A percentile compares a stretch with the other conserved stretches of the same genome.
phyloP scores from a whole-genome alignment of 768 basidiomycete species.

The Tylopilus subfusipes region DNA sequence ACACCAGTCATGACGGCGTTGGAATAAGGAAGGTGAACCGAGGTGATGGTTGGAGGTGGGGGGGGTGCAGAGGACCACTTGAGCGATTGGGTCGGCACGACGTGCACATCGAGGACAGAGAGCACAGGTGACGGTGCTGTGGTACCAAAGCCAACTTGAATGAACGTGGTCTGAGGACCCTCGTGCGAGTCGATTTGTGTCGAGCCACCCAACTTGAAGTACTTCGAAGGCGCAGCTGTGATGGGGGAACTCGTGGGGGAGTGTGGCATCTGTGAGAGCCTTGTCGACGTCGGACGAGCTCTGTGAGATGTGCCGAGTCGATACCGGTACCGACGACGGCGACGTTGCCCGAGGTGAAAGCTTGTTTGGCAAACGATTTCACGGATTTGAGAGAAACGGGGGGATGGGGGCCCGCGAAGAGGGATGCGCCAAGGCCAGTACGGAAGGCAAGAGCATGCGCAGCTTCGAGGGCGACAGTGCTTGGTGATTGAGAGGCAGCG shows the following conservation, averaged over 20 bases:
- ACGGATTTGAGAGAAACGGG: constrained; percentile 65
- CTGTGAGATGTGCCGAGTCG: constrained; percentile 60
- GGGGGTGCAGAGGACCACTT: constrained; percentile 79
- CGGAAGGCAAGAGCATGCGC: constrained; percentile 94
- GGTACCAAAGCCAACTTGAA: constrained; percentile 85
- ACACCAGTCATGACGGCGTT: constrained; percentile 89
- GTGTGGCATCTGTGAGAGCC: constrained; percentile 45
- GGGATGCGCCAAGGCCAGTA: constrained; percentile 84
- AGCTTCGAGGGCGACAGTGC: constrained; percentile 73
- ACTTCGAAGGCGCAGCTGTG: constrained; percentile 35
- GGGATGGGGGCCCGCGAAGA: constrained; percentile 75
- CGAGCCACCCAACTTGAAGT: constrained; percentile 91
- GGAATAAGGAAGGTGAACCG: constrained; percentile 84
- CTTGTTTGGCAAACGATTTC: constrained; percentile 65
- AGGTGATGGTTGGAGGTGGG: constrained; percentile 58
- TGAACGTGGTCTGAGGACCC: constrained; percentile 71
- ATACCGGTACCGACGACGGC: constrained; percentile 89
- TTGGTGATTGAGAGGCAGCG: constrained; percentile 56
- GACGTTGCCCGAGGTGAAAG: constrained; percentile 76
- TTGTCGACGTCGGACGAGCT: constrained; percentile 73
- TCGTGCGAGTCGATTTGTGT: constrained; percentile 64
- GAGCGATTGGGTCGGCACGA: constrained; percentile 75
- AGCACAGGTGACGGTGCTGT: constrained; percentile 65
- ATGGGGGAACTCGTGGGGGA: constrained; percentile 35
- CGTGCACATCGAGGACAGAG: constrained; percentile 73